phyloP scores from a whole-genome alignment of 2,329 filamentous ascomycete species.

The Talaromyces islandicus region DNA sequence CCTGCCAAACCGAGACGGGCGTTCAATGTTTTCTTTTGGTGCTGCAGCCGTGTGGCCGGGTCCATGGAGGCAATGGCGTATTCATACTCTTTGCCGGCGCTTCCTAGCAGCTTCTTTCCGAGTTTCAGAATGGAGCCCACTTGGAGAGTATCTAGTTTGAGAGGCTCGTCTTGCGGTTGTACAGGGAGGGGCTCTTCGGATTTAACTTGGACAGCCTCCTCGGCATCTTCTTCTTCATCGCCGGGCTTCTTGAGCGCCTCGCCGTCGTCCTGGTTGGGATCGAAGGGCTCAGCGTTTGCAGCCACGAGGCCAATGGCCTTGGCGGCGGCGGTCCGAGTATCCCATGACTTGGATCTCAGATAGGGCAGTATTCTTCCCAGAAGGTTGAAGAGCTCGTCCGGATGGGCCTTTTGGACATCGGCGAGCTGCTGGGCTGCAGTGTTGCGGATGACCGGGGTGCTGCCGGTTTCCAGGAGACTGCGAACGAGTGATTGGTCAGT shows the following conservation, averaged over 20 bases:
- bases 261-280: constrained; percentile 74
- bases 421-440: constrained; percentile 95
- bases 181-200: constrained; percentile 21
- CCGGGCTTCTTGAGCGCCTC: constrained; percentile 43
- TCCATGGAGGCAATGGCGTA: constrained; percentile 77
- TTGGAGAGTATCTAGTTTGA: constrained; percentile 70
- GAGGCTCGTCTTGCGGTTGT: constrained; percentile 53
- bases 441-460: constrained; percentile 90
- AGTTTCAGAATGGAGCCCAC: constrained; percentile 72
- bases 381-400: constrained; percentile 94
- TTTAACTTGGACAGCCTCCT: constrained; percentile 28
- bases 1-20: constrained; percentile 79
- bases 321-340: constrained; percentile 86
- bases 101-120: constrained; percentile 78
- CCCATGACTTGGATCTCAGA: constrained; percentile 91
- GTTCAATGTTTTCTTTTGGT: constrained; percentile 83
- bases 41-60: constrained; percentile 69
- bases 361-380: constrained; percentile 93
- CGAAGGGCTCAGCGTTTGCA: constrained; percentile 77
- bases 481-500: constrained; percentile 24
- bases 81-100: constrained; percentile 74
- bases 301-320: constrained; percentile 93
- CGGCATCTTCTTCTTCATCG: constrained; percentile 51
- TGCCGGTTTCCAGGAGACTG: constrained; percentile 94
- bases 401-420: constrained; percentile 96